A percentile compares a stretch with the other conserved stretches of the same genome.
Conservation (phyloP, 1,284 basidiomycete genomes). For the Marasmius sp. region DNA sequence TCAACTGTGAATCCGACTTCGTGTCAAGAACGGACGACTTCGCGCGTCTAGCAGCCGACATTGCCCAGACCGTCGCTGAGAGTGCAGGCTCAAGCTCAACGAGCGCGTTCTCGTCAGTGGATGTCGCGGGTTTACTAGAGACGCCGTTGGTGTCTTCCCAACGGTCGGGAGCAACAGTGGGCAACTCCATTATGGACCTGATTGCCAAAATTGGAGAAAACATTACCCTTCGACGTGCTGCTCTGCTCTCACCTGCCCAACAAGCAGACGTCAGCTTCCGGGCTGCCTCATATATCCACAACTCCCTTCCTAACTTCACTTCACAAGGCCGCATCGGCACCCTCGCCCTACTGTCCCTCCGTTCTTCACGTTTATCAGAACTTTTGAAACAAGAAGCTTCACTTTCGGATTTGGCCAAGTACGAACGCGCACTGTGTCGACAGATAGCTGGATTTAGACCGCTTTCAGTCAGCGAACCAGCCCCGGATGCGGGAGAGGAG, state of each 20-base stretch:
- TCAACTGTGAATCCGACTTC: constrained; percentile 98
- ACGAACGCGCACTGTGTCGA: constrained; percentile 78
- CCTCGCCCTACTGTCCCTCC: constrained; percentile 64
- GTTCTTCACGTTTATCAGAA: constrained; percentile 42
- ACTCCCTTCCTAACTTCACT: constrained; percentile 40
- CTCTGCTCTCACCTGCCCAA: constrained; percentile 56
- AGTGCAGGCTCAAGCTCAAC: constrained; percentile 53
- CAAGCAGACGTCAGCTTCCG: constrained; percentile 50
- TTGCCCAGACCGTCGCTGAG: constrained; percentile 87
- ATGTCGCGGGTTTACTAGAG: constrained; percentile 57
- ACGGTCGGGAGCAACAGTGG: constrained; percentile 54
- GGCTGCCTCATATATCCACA: constrained; percentile 82
- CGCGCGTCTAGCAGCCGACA: constrained; percentile 71
- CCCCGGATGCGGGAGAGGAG: constrained; percentile 46
- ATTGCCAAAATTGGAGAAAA: constrained; percentile 92
- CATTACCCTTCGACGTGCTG: constrained; percentile 76
- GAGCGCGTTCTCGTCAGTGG: constrained; percentile 40
- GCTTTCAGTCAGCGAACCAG: constrained; percentile 42
- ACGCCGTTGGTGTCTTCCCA: constrained; percentile 65
- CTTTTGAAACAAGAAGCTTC: constrained; percentile 47
- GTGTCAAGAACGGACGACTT: constrained; percentile 90
- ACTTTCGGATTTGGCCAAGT: constrained; percentile 53
- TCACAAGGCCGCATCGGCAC: constrained; percentile 72
- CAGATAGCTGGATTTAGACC: constrained; percentile 90
- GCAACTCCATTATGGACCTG: constrained; percentile 73